Base-by-base conservation (phyloP, 2,329 filamentous ascomycete species). In the Fusarium sp. region DNA sequence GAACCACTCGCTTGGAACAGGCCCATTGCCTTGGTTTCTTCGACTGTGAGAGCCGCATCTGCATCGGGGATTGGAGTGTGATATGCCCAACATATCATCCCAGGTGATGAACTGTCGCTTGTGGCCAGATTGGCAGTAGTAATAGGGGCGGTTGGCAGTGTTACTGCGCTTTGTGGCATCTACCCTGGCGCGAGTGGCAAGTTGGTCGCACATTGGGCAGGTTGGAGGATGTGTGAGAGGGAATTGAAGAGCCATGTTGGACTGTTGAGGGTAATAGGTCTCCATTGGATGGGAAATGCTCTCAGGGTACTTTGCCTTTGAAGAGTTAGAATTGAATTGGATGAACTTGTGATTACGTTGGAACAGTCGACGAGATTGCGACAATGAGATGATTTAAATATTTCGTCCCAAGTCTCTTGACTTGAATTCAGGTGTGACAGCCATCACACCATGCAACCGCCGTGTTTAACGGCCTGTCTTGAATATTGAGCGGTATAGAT, bases 401-500 rank as follows among this genome's bases (percentile, higher is more conserved):
- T 14, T 4, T 11, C 5, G 13, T 15, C 1, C 4, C 2, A 11
- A 11, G 3, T 1, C 1, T 13, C 1, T 25, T 11, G 3, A 15
- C 31, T 11, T 33, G 14, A 33, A 2, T 11, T 20, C 1, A 5
- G 4, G 5, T 2, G 6, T 13, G 13, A 25, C 21, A 7, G 2
- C 0, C 8, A 6, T 18, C 3, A 15, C 5, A 1, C 2, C 18
- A 17, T 13, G 41, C 11, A 43, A 7, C 7, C 13, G 2, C 29
- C 6, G 10, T 14, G 4, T 31, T 31, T 31, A 11, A 31, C 29
- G 6, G 29, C 6, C 11, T 31, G 29, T 10, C 29, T 31, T 31
- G 29, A 1, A 18, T 0, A 1, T 10, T 33, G 5, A 18, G 2
- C 5, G 9, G 4, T 1, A n/a, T 17, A 4, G 6, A 4, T 8